A percentile compares a stretch with the other conserved stretches of the same genome.
Evolutionary conservation across 257 asterid species (phyloP).

Genomic region (Cruciata laevipes): DNA sequence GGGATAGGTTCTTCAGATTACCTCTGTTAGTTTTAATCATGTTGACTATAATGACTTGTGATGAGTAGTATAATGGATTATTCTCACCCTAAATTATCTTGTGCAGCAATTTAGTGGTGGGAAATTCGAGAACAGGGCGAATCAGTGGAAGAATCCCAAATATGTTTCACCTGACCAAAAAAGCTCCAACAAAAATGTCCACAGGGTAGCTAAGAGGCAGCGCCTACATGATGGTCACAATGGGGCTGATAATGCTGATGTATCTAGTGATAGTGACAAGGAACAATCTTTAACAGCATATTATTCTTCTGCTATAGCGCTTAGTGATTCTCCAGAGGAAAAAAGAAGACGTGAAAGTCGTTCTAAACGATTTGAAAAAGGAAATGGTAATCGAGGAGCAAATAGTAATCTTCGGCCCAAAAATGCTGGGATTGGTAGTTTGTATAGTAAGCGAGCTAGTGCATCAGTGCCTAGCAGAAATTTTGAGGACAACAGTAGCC

Average conservation of each 20-base stretch:
- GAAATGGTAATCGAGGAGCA: slow-evolving; percentile 52
- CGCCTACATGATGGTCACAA: slow-evolving; percentile 51
- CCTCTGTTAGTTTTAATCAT: not conserved
- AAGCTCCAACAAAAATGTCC: slow-evolving; percentile 30
- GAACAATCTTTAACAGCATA: slow-evolving; percentile 67
- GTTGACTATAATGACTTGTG: not conserved
- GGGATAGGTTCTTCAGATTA: not conserved
- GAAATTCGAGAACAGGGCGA: slow-evolving; percentile 48
- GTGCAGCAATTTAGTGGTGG: slow-evolving; percentile 62
- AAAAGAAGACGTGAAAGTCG: slow-evolving; percentile 85
- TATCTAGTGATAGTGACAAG: slow-evolving; percentile 87
- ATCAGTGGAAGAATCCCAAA: slow-evolving; percentile 31
- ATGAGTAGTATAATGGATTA: not conserved
- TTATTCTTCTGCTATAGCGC: slow-evolving; percentile 60
- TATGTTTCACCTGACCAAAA: slow-evolving; percentile 52
- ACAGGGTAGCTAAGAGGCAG: slow-evolving; percentile 78
- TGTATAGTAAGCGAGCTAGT: slow-evolving; percentile 54
- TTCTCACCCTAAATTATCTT: slow-evolving; percentile 1
- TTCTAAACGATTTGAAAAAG: slow-evolving; percentile 87
- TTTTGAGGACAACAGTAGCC: slow-evolving; percentile 66
- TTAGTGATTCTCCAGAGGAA: slow-evolving; percentile 82
- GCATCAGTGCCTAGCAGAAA: slow-evolving; percentile 57
- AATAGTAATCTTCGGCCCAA: slow-evolving; percentile 38
- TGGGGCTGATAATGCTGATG: slow-evolving; percentile 45
- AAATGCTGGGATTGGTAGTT: slow-evolving; percentile 41